Evolutionary conservation across 78 protist species (phyloP).

Genomic region (Acrasis kona): DNA sequence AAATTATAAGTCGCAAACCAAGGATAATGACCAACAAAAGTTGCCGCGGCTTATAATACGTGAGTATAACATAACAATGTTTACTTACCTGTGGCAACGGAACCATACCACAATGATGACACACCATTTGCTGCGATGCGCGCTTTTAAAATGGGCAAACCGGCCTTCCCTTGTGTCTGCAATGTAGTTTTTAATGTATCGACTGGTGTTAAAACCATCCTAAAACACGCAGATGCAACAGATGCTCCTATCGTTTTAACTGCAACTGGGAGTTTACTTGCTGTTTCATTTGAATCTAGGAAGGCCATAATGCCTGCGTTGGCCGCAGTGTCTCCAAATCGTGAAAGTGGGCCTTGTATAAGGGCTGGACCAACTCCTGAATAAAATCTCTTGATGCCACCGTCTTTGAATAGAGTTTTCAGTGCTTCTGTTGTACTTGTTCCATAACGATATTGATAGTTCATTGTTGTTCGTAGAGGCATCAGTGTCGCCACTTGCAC

Average conservation of each 20-base stretch:
- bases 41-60: conserved; percentile 19
- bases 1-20: conserved; percentile 67
- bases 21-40: conserved; percentile 62
- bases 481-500: conserved; percentile 52
- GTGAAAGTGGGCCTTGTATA: conserved; percentile 36
- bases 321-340: conserved; percentile 73
- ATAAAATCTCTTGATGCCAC: conserved; percentile 69
- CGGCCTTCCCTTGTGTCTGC: conserved; percentile 33
- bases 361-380: conserved; percentile 59
- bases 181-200: conserved; percentile 53
- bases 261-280: conserved; percentile 42
- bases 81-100: conserved; percentile 52
- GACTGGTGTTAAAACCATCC: conserved; percentile 62
- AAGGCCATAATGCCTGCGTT: conserved; percentile 68
- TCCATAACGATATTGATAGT: conserved; percentile 40
- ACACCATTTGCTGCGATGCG: conserved; percentile 19
- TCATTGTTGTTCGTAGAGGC: conserved; percentile 65
- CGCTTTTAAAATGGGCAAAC: not conserved
- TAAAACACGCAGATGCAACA: conserved; percentile 45
- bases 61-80: conserved; percentile 24
- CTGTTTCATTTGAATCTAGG: conserved; percentile 33
- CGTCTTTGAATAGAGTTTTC: conserved; percentile 32
- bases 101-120: conserved; percentile 42
- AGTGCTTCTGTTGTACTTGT: conserved; percentile 20
- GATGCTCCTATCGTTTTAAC: conserved; percentile 54